Conservation (phyloP, 108 stramenopile species). For the Craspedostauros australis region DNA sequence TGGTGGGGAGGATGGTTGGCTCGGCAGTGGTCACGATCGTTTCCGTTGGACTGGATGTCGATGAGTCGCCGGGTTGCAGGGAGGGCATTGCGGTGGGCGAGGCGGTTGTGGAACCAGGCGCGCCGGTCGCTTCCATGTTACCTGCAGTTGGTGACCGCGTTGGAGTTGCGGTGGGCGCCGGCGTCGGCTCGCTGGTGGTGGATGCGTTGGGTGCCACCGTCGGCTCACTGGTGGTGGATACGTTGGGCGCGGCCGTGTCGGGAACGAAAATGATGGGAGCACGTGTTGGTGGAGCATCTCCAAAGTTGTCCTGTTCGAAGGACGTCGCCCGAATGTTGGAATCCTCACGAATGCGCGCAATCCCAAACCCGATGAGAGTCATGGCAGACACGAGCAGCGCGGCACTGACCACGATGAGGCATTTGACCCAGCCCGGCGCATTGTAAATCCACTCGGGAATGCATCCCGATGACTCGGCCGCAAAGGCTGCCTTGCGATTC, state of each 20-base stretch:
- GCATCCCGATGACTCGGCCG: neutral
- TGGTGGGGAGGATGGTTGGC: conserved; percentile 7
- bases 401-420: conserved; percentile 17
- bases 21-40: neutral
- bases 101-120: neutral
- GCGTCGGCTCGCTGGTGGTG: neutral
- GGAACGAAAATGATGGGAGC: neutral
- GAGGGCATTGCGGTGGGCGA: neutral
- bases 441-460: conserved; percentile 31
- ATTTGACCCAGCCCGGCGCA: conserved; percentile 40
- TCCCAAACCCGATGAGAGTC: conserved; percentile 31
- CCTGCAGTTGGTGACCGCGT: conserved; percentile 1
- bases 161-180: neutral
- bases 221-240: neutral
- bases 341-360: conserved; percentile 1
- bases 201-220: neutral
- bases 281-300: neutral
- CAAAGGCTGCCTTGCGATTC: neutral
- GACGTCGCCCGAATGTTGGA: neutral
- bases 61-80: no score
- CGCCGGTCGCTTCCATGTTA: neutral
- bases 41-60: neutral
- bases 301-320: neutral
- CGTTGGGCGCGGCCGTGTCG: neutral
- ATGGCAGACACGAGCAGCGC: conserved; percentile 34